phyloP scores from a whole-genome alignment of 306 rosid species.

The Argentina anserina region DNA sequence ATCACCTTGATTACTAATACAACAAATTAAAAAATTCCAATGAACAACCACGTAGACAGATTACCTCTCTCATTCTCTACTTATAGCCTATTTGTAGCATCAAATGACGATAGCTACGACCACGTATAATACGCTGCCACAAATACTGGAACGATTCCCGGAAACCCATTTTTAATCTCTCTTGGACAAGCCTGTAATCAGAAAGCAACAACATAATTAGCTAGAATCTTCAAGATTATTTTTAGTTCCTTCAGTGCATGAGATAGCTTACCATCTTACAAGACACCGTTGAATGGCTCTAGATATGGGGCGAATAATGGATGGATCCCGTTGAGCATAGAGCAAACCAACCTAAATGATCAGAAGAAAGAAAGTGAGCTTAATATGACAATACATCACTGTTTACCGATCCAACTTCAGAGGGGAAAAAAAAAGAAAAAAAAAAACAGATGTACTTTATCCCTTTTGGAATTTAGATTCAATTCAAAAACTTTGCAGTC shows the following conservation, averaged over 20 bases:
- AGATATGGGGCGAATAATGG: constrained; percentile 83
- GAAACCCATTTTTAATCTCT: constrained; percentile 60
- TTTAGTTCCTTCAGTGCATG: constrained; percentile 3
- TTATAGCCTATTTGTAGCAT: constrained; percentile 75
- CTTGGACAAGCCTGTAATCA: constrained; percentile 77
- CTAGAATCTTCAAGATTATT: constrained; percentile 5
- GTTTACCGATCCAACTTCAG: neutral
- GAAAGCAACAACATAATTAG: constrained; percentile 3
- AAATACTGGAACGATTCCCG: constrained; percentile 38
- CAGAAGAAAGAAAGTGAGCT: constrained; percentile 1
- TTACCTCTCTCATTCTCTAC: constrained; percentile 45
- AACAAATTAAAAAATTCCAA: neutral
- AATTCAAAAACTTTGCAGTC: constrained; percentile 5
- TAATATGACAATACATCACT: neutral
- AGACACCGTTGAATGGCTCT: constrained; percentile 86
- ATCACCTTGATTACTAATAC: neutral
- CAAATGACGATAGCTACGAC: constrained; percentile 96
- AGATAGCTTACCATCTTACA: constrained; percentile 79
- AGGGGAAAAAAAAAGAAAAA: neutral
- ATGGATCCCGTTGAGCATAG: constrained; percentile 84
- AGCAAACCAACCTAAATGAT: constrained; percentile 76
- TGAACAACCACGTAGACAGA: neutral
- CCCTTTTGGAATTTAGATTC: neutral
- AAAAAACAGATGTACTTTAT: neutral
- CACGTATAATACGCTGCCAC: constrained; percentile 76